Evolutionary conservation across 2,329 filamentous ascomycete genomes (phyloP), one percentile per base, ranked within the genome.

Genomic region (Colletotrichum chrysophilum): DNA sequence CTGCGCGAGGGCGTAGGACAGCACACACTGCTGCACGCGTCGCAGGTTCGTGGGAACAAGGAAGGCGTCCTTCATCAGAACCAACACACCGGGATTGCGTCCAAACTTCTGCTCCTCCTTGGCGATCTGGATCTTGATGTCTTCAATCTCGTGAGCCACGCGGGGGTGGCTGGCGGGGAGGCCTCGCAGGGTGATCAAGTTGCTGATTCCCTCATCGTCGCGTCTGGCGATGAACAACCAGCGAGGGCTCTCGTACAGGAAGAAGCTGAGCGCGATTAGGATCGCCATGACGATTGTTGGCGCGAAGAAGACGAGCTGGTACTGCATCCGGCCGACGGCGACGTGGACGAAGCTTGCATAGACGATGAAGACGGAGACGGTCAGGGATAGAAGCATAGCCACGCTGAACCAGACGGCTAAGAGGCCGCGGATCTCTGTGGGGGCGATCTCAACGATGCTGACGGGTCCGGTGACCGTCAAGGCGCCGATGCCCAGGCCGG

Each of bases 391-490:
- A 1, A 82, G 68, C 82, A 87, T 84, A n/a, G 79, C 80, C 2
- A 86, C 81, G 48, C 71, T 82, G 77, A 84, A 86, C 85, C 84
- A 86, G 0, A 80, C 77, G 0, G 82, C 78, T 10, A 87, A 69
- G 2, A 87, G 78, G 13, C 85, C 85, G 7, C 85, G 83, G 3
- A 85, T 84, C 71, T 85, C 84, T 7, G 80, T 76, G 1, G 85
- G 85, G 1, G 85, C 83, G 18, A 86, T 83, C 76, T 87, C 85
- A 6, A 87, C 85, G 4, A 87, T 82, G 7, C 81, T 81, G 71
- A 86, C 81, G 8, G 85, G 79, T 0, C 84, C 84, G 2, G 79
- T 84, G 8, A 86, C 85, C 3, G 82, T 85, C 6, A 85, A 75
- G 3, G 84, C 78, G 1, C 86, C 85, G 38, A 86, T 85, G 4